Conservation (phyloP, 352 stramenopile genomes). For the Pythium monospermum region DNA sequence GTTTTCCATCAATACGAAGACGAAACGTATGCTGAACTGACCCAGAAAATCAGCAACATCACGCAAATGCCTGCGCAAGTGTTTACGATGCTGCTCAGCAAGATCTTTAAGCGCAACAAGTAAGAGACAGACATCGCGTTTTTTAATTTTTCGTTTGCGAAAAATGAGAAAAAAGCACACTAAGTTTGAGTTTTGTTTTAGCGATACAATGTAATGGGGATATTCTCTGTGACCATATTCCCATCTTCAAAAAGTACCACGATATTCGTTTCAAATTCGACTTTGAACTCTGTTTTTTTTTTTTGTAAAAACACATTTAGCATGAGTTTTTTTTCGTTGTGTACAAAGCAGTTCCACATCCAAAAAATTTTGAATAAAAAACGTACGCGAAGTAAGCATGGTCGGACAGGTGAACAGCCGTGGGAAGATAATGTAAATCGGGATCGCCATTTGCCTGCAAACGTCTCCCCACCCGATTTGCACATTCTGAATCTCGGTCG, state of each 20-base stretch:
- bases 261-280: conserved; percentile 93
- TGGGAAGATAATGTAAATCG: conserved; percentile 94
- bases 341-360: too few relatives aligned
- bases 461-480: conserved; percentile 91
- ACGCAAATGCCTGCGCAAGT: conserved; percentile 87
- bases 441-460: conserved; percentile 84
- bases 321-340: too few relatives aligned
- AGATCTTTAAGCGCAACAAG: conserved; percentile 97
- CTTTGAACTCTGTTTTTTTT: conserved; percentile 78
- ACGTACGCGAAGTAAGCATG: conserved; percentile 72
- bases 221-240: conserved; percentile 90
- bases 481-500: conserved; percentile 93
- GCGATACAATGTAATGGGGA: conserved; percentile 82
- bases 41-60: conserved; percentile 72
- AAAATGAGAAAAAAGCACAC: too few relatives aligned
- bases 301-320: too few relatives aligned
- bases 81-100: conserved; percentile 92
- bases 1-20: conserved; percentile 94
- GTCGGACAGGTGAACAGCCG: conserved; percentile 90
- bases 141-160: not conserved
- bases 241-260: conserved; percentile 89
- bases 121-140: conserved; percentile 29
- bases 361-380: too few relatives aligned
- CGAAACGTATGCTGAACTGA: conserved; percentile 83
- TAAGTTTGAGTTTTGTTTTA: conserved; percentile 25